Evolutionary conservation across 1,284 basidiomycete species (phyloP), one percentile per base, ranked within the genome.

Genomic region (Leccinum ponderosum): DNA sequence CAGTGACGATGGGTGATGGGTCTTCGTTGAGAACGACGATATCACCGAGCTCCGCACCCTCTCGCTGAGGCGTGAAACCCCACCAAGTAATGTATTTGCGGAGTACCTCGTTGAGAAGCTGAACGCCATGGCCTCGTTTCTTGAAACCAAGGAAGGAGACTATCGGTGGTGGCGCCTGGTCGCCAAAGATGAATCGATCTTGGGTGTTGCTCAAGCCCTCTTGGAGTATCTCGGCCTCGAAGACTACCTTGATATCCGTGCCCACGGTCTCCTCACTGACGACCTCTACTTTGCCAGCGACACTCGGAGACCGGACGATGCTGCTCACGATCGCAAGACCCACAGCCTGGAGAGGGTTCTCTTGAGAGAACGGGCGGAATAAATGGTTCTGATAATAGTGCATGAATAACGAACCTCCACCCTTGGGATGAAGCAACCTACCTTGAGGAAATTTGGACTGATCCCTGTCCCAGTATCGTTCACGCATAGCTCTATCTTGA

Each of bases 241-340:
- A 94, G 0, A 87, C 87, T 50, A 97, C 87, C 65, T 91, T 91
- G 74, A 98, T 95, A 72, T 97, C 95, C 6, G 95, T 98, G n/a
- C 95, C 95, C 55, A 89, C 81, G 22, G 87, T 93, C 75, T 96
- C 94, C 59, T 93, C 87, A 66, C 91, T 94, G 85, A 88, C 87
- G 7, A 95, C 92, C 65, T 95, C 92, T 53, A 93, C 87, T 70
- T 94, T 94, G 60, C 96, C 96, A 55, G 89, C 86, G 60, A 97
- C 87, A 60, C 89, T 91, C 42, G 93, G 89, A 12, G 93, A 94
- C 25, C 87, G 87, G 33, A 97, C 87, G 61, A 95, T 95, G 68
- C 91, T 95, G 80, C 94, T 95, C 72, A 98, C 96, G 67, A 98
- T 98, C 22, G 96, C 95, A 22, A 98, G 86, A n/a, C 96, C 96